phyloP scores from a whole-genome alignment of 2,329 filamentous ascomycete species.

The Pseudophaeomoniella oleicola region DNA sequence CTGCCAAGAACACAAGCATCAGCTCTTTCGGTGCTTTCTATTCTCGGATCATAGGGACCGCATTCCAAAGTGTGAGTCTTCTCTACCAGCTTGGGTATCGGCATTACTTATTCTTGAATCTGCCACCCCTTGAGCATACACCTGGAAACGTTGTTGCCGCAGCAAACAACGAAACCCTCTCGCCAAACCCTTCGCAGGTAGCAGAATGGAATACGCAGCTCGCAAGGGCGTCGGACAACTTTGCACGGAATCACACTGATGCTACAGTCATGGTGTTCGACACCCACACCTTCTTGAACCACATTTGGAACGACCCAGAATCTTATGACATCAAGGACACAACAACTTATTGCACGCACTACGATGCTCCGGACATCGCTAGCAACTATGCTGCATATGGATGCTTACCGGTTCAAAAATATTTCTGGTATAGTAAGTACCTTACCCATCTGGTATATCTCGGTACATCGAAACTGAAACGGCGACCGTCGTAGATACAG shows the following conservation, averaged over 20 bases:
- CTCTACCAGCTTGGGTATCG: conserved; percentile 29
- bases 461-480: background rate
- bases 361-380: conserved; percentile 30
- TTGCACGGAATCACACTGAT: conserved; percentile 17
- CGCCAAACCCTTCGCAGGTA: conserved; percentile 33
- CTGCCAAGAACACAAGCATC: conserved; percentile 30
- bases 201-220: conserved; percentile 29
- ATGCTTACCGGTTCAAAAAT: conserved; percentile 26
- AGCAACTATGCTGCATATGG: conserved; percentile 29
- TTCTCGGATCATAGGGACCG: conserved; percentile 22
- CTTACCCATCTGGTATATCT: background rate
- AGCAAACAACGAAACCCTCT: conserved; percentile 13
- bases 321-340: conserved; percentile 31
- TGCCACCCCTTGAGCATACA: conserved; percentile 35
- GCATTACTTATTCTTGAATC: conserved; percentile 35
- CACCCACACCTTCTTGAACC: conserved; percentile 25
- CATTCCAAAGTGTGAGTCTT: conserved; percentile 26
- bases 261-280: conserved; percentile 29
- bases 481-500: conserved; percentile 15
- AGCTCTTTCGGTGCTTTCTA: conserved; percentile 33
- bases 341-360: conserved; percentile 29
- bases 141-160: conserved; percentile 18
- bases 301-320: conserved; percentile 25
- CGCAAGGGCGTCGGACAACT: conserved; percentile 17
- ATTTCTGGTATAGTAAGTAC: conserved; percentile 29